Base-by-base conservation (phyloP, 257 asterid genomes). In the Perilla frutescens region DNA sequence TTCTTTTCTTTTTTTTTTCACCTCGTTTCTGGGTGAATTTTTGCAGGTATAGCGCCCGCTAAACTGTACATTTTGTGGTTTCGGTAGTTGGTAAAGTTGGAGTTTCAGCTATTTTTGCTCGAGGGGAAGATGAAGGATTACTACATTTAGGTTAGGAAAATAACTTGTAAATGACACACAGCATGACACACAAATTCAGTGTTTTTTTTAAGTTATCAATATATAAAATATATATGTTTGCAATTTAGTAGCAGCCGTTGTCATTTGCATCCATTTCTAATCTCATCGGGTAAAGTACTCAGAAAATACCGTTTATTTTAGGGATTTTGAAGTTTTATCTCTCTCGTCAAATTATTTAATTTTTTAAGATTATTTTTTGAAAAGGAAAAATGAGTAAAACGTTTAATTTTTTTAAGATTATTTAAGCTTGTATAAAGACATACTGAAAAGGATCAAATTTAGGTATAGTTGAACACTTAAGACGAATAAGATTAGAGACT, bases 1-100 rank as follows among this genome's bases (percentile, higher is more conserved):
- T 49, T 43, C 50, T 47, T 32, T n/a, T n/a, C n/a, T n/a, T n/a
- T n/a, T n/a, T n/a, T 9, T 79, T 62, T 8, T 10, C 70, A 61
- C 80, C 48, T 70, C n/a, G 47, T 65, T 61, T 60, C 13, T 50
- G 69, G 68, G 67, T 66, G 68, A 70, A 34, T 34, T 34, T 41
- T 76, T 26, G 76, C 75, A 70, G 75, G 77, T 78, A 15, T 61
- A 57, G 75, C 75, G 76, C 76, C 10, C 54, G 66, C 57, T 54
- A 51, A 55, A 75, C 14, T 81, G 79, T 74, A 81, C 48, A 85
- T 85, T 74, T 57, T 66, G 72, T 49, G 59, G 54, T 41, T 66
- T 13, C 76, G 34, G 74, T 74, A 59, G 48, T 62, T 32, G 73
- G 79, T 59, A 44, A 39, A 39, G 39, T 20, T 14, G 39, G 51